phyloP scores from a whole-genome alignment of 2,329 filamentous ascomycete species.

The Botrytis medusae region DNA sequence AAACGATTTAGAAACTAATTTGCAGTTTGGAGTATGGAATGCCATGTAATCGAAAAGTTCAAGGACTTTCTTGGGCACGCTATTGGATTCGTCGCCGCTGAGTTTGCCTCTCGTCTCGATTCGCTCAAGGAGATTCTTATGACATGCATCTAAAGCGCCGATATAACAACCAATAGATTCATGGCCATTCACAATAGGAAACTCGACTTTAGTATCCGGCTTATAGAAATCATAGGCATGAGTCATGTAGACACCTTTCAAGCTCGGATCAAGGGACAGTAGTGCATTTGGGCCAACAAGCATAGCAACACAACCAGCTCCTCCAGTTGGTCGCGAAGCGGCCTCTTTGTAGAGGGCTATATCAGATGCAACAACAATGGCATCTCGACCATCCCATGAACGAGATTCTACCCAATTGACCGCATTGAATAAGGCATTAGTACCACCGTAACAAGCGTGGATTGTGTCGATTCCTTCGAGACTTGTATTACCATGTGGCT shows the following conservation, averaged over 20 bases:
- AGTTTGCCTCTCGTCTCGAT: not conserved
- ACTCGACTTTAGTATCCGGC: constrained; percentile 10
- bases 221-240: constrained; percentile 19
- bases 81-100: not conserved
- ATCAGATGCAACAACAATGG: constrained; percentile 13
- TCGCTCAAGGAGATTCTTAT: not conserved
- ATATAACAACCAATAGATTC: constrained; percentile 11
- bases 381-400: constrained; percentile 67
- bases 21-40: constrained; percentile 13
- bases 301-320: constrained; percentile 13
- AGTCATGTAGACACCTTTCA: constrained; percentile 9
- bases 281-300: constrained; percentile 14
- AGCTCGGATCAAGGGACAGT: not conserved
- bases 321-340: constrained; percentile 8
- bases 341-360: constrained; percentile 14
- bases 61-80: not conserved
- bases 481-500: constrained; percentile 68
- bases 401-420: constrained; percentile 87
- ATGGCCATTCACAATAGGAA: constrained; percentile 9
- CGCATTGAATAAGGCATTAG: constrained; percentile 79
- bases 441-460: constrained; percentile 85
- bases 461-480: constrained; percentile 80
- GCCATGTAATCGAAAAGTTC: constrained; percentile 11
- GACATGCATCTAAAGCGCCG: constrained; percentile 3
- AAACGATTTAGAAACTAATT: constrained; percentile 4